A percentile compares a stretch with the other conserved stretches of the same genome.
phyloP scores from a whole-genome alignment of 2,329 filamentous ascomycete genomes.

The Ambrosiella beaveri region DNA sequence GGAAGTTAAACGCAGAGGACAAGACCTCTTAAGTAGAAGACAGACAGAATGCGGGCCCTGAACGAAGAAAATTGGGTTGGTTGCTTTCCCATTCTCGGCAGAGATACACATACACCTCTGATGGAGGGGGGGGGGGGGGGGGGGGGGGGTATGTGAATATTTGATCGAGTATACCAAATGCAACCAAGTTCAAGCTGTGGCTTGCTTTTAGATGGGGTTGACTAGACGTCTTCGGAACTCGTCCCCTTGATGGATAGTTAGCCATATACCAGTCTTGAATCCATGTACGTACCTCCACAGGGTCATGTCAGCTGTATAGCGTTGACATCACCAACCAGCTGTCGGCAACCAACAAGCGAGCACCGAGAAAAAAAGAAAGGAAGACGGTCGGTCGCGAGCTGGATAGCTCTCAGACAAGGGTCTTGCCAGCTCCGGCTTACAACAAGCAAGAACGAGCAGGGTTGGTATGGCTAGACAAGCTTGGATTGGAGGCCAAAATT shows the following conservation, averaged over 20 bases:
- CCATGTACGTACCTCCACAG: too few relatives aligned
- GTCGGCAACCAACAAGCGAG: neutral
- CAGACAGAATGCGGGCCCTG: neutral
- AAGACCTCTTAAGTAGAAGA: neutral
- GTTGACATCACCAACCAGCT: neutral
- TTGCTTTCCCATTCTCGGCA: too few relatives aligned
- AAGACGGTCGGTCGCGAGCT: neutral
- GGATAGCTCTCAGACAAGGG: neutral
- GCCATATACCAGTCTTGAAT: too few relatives aligned
- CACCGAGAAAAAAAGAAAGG: neutral
- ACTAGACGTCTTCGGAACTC: too few relatives aligned
- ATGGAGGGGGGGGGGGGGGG: neutral
- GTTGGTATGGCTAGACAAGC: neutral
- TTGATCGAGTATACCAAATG: too few relatives aligned
- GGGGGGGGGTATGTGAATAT: too few relatives aligned
- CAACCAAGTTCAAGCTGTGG: too few relatives aligned
- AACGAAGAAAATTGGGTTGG: too few relatives aligned
- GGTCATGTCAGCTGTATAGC: too few relatives aligned
- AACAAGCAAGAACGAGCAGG: neutral
- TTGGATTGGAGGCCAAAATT: neutral
- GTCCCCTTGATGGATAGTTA: neutral
- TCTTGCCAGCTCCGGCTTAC: neutral
- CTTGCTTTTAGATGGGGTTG: too few relatives aligned
- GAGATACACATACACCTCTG: too few relatives aligned
- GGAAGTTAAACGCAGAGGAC: neutral